phyloP scores from a whole-genome alignment of 2,329 filamentous ascomycete genomes.

The Pestalotiopsis sp. region DNA sequence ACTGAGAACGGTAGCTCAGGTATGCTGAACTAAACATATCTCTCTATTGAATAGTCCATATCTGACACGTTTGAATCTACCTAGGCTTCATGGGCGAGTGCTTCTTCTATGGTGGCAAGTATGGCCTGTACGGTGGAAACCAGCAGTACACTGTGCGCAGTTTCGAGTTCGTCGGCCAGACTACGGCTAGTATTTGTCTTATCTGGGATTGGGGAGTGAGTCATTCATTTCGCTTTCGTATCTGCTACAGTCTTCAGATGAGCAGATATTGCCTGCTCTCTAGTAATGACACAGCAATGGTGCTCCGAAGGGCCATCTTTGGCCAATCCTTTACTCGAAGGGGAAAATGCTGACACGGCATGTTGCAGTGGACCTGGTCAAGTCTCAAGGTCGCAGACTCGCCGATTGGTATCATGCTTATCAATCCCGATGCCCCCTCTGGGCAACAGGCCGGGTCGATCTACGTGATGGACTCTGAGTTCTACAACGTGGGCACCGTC shows the following conservation, averaged over 20 bases:
- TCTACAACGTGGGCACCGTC: too few species aligned
- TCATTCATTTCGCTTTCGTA: too few species aligned
- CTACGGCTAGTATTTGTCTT: background rate
- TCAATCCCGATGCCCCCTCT: too few species aligned
- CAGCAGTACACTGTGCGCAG: background rate
- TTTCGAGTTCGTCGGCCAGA: background rate
- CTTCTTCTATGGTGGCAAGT: background rate
- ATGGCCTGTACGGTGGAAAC: background rate
- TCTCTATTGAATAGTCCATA: too few species aligned
- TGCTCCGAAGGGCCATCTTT: too few species aligned
- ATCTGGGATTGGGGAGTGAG: background rate
- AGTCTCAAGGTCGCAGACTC: background rate
- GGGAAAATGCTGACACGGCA: too few species aligned
- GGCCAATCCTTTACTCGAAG: too few species aligned
- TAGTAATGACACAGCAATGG: too few species aligned
- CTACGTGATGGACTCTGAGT: background rate
- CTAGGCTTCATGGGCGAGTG: background rate
- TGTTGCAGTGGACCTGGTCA: background rate
- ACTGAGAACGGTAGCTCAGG: background rate
- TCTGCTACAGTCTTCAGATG: too few species aligned
- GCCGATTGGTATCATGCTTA: background rate
- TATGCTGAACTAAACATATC: background rate
- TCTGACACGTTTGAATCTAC: background rate
- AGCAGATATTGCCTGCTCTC: too few species aligned
- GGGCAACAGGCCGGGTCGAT: background rate